Base-by-base conservation (phyloP, 768 basidiomycete species). In the Termitomyces sp. region DNA sequence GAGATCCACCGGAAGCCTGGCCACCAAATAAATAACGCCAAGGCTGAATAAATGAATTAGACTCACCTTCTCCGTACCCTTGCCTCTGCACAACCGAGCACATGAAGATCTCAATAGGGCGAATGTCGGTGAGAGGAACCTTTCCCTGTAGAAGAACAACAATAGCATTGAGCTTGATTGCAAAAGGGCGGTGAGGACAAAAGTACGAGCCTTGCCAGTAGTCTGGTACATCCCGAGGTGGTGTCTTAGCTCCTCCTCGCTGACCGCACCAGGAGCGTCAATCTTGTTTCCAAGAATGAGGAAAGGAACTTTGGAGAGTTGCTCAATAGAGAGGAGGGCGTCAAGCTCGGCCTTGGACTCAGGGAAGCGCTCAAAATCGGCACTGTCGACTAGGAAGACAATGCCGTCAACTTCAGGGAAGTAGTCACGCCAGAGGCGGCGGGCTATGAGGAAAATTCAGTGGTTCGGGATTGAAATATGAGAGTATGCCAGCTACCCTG, bases 331-430 rank as follows among this genome's bases (percentile, higher is more conserved):
- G 58, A 99, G 85, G 61, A 99, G 85, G 6, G 95, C 90, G 69
- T 98, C 96, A 46, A 99, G 86, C 74, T 99, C 97, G 12, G 93
- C 95, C 73, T 98, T 98, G 62, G 92, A 92, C 75, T 98, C 97
- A 8, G 87, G 73, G 75, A 99, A 96, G 42, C 96, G 90, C 77
- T 98, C 97, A 68, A 89, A 88, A 79, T 99, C 97, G 61, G 94
- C 94, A 63, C 87, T 91, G 77, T 99, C 97, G 59, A 99, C 95
- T 57, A 99, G 81, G 85, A 98, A 99, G 68, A 98, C 87, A 66
- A 99, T 98, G 17, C 94, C 96, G 66, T 99, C 95, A 42, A 98
- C 97, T 73, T 98, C 97, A 49, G 97, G 97, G 87, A 99, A 98
- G 78, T 98, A 99, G 75, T 99, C 95, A 57, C 95, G 87, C 97